A percentile compares a stretch with the other conserved stretches of the same genome.
Evolutionary conservation across 257 asterid genomes (phyloP).

Genomic region (Prunella vulgaris): DNA sequence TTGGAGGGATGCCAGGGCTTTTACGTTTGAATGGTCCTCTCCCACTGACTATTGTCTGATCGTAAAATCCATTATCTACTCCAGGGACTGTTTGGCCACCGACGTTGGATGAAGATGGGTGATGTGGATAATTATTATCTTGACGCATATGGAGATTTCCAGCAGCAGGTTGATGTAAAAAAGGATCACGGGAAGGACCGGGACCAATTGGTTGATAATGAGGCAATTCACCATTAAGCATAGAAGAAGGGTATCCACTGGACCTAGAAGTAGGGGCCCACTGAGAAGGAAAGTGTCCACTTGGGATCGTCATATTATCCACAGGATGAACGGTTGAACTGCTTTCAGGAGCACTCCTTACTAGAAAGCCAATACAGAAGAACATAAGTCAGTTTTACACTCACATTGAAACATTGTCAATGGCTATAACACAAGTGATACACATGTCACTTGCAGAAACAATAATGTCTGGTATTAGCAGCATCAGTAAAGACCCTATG

Average conservation of each 20-base stretch:
- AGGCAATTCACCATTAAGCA: conserved; percentile 40
- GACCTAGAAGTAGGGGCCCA: conserved; percentile 49
- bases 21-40: conserved; percentile 71
- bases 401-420: not conserved
- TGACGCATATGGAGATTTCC: conserved; percentile 41
- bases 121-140: conserved; percentile 46
- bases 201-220: conserved; percentile 47
- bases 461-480: not conserved
- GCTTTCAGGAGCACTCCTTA: conserved; percentile 45
- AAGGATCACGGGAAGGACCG: conserved; percentile 46
- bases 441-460: not conserved
- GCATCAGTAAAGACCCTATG: not conserved
- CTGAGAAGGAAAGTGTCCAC: conserved; percentile 44
- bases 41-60: conserved; percentile 41
- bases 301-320: conserved; percentile 40
- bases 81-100: conserved; percentile 45
- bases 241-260: conserved; percentile 43
- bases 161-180: conserved; percentile 38
- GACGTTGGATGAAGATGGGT: conserved; percentile 55
- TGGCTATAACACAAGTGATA: not conserved
- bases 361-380: conserved; percentile 21
- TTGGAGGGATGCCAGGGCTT: conserved; percentile 52
- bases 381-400: not conserved
- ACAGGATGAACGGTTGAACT: conserved; percentile 38
- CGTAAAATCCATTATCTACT: conserved; percentile 41